Percentiles rank a stretch among this genome's conserved stretches.
Evolutionary conservation across 2,329 filamentous ascomycete genomes (phyloP).

Genomic region (Furcasterigmium sp.): DNA sequence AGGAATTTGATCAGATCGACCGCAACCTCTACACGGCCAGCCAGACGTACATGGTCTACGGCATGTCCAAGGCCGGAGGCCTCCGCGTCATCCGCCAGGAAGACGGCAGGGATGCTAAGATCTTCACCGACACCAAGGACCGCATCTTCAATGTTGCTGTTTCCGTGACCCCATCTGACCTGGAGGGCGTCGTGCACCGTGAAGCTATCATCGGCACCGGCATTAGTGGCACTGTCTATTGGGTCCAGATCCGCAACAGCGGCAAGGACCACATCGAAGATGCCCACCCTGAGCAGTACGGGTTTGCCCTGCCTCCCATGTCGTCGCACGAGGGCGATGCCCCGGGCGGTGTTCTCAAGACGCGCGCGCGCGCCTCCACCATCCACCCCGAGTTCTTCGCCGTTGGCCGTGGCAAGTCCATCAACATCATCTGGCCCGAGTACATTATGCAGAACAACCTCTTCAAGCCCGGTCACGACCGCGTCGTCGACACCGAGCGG

Average conservation of each 20-base stretch:
- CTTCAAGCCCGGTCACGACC: constrained; percentile 59
- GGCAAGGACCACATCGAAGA: constrained; percentile 76
- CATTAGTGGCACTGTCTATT: constrained; percentile 95
- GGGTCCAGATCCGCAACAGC: constrained; percentile 73
- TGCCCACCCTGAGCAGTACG: constrained; percentile 74
- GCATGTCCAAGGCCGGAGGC: constrained; percentile 87
- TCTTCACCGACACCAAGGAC: constrained; percentile 88
- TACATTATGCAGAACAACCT: constrained; percentile 58
- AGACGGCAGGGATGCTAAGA: constrained; percentile 83
- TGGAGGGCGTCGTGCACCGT: constrained; percentile 51
- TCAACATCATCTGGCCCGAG: constrained; percentile 76
- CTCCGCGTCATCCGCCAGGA: constrained; percentile 92
- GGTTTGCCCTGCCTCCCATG: constrained; percentile 84
- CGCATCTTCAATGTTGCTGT: constrained; percentile 92
- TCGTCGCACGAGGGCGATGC: constrained; percentile 83
- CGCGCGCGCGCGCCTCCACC: constrained; percentile 83
- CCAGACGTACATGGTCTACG: constrained; percentile 88
- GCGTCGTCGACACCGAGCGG: constrained; percentile 78
- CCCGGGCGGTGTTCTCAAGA: constrained; percentile 90
- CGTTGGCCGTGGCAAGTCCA: constrained; percentile 91
- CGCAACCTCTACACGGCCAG: constrained; percentile 88
- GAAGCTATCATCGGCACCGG: constrained; percentile 90
- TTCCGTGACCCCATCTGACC: constrained; percentile 60
- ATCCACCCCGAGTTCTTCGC: constrained; percentile 91
- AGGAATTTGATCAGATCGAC: constrained; percentile 96